These are phyloP conservation scores for Naegleria fowleri DNA, from an alignment of 208 protist species.

Conservation along the genomic window DNA sequence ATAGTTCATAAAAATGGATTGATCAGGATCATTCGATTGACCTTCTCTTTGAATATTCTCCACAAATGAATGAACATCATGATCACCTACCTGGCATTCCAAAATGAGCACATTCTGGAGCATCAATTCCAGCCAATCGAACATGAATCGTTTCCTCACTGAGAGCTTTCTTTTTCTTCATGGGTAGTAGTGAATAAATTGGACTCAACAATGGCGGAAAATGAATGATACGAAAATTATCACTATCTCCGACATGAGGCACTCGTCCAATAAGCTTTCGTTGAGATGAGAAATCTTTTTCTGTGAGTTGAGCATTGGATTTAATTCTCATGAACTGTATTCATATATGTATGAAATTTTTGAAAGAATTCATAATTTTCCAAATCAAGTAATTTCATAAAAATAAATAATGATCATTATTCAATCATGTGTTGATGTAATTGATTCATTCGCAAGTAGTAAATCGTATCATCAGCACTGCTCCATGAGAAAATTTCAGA, in stretches of 20 bases:
- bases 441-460: too few species aligned
- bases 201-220: neutral
- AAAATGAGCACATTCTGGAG: slow-evolving; percentile 24
- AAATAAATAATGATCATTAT: too few species aligned
- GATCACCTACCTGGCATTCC: neutral
- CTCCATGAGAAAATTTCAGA: too few species aligned
- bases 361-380: too few species aligned
- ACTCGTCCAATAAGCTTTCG: neutral
- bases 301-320: neutral
- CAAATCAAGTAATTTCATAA: too few species aligned
- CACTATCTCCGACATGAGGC: slow-evolving; percentile 1
- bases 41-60: too few species aligned
- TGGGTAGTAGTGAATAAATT: neutral
- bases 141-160: neutral
- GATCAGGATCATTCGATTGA: too few species aligned
- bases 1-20: too few species aligned
- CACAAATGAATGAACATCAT: too few species aligned
- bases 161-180: neutral
- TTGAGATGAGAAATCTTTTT: neutral
- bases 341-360: too few species aligned
- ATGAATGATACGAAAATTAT: slow-evolving; percentile 11
- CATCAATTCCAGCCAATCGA: slow-evolving; percentile 1
- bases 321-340: slow-evolving; percentile 1
- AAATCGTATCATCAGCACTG: too few species aligned
- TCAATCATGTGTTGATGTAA: too few species aligned